Conservation (phyloP, 1,139 yeast species). For the Suhomyces panamericanus region DNA sequence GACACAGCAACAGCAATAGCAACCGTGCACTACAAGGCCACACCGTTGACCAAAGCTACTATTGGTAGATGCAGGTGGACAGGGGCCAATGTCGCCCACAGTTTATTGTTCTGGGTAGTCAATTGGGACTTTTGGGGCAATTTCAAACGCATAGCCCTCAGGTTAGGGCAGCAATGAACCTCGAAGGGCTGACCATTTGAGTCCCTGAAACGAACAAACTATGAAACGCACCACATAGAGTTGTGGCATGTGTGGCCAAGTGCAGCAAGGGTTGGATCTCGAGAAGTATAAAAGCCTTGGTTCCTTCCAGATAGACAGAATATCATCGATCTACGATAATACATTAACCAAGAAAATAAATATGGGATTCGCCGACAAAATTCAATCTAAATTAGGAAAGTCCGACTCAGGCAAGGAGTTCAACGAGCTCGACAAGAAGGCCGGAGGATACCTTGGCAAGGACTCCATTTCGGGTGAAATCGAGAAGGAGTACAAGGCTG, state of each 20-base stretch:
- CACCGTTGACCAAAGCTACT: neutral
- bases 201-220: no score
- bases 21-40: neutral
- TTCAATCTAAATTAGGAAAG: slow-evolving; percentile 32
- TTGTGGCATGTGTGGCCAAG: no score
- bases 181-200: no score
- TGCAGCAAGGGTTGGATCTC: no score
- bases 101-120: neutral
- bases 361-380: slow-evolving; percentile 41
- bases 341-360: neutral
- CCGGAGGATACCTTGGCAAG: slow-evolving; percentile 25
- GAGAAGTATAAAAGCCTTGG: no score
- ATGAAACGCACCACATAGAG: no score
- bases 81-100: neutral
- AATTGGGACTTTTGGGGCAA: no score
- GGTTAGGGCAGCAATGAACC: no score
- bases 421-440: slow-evolving; percentile 21
- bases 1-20: slow-evolving; percentile 10
- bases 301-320: no score
- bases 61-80: neutral
- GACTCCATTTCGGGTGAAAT: slow-evolving; percentile 27
- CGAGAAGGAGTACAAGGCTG: slow-evolving; percentile 30
- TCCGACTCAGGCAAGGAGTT: slow-evolving; percentile 12
- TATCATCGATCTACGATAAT: neutral
- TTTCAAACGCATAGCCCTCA: no score